Evolutionary conservation across 805 yeast species (phyloP).

Genomic region (Cyberlindnera maritima): DNA sequence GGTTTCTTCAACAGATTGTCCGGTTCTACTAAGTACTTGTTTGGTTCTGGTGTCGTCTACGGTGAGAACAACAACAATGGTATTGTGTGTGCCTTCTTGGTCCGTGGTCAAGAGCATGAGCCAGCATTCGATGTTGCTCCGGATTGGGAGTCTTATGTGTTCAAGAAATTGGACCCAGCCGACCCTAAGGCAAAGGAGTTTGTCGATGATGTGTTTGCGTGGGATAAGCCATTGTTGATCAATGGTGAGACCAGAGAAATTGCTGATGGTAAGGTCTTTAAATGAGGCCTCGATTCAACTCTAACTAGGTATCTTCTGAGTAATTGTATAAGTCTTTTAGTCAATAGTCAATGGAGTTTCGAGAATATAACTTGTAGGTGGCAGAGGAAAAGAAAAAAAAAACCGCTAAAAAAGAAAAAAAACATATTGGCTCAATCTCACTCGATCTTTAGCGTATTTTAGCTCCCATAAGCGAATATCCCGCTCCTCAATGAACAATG

Average conservation of each 20-base stretch:
- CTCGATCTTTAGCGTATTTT: too few species aligned
- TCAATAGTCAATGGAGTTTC: too few species aligned
- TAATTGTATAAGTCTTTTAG: too few species aligned
- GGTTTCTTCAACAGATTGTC: slow-evolving; percentile 96
- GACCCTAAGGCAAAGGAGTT: slow-evolving; percentile 75
- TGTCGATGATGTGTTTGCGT: slow-evolving; percentile 90
- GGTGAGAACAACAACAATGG: slow-evolving; percentile 99
- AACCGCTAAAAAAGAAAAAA: too few species aligned
- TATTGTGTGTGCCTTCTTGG: slow-evolving; percentile 89
- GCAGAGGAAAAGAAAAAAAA: too few species aligned
- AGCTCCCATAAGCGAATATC: too few species aligned
- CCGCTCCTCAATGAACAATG: too few species aligned
- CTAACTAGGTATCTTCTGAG: too few species aligned
- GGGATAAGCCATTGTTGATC: slow-evolving; percentile 90
- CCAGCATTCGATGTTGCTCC: slow-evolving; percentile 99
- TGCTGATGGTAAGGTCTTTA: slow-evolving; percentile 97
- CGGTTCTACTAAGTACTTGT: slow-evolving; percentile 90
- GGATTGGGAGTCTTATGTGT: slow-evolving; percentile 94
- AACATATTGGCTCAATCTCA: too few species aligned
- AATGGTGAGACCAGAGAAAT: slow-evolving; percentile 82
- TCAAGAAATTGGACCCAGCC: slow-evolving; percentile 78
- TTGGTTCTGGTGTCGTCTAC: slow-evolving; percentile 91
- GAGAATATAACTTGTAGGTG: too few species aligned
- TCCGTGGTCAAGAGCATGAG: slow-evolving; percentile 86
- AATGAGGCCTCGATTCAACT: too few species aligned